Evolutionary conservation across 2,329 filamentous ascomycete species (phyloP).

Genomic region (Tolypocladium sp.): DNA sequence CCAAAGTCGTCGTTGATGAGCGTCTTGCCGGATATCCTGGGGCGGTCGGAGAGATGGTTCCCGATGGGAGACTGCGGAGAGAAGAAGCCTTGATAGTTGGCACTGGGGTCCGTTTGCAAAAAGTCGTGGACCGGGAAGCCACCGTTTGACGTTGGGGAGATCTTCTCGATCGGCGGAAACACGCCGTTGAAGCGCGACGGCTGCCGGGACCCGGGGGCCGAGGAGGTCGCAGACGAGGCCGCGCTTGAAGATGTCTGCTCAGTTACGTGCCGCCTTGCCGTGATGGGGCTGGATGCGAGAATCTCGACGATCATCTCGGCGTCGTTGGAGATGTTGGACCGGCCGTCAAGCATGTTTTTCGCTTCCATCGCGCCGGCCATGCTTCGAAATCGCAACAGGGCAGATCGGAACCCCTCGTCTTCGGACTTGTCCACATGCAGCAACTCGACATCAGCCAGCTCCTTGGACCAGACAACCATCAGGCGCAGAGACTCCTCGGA

Average conservation of each 20-base stretch:
- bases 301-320: conserved; percentile 50
- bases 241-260: conserved; percentile 12
- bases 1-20: conserved; percentile 60
- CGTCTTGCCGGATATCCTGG: conserved; percentile 56
- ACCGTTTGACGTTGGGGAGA: conserved; percentile 50
- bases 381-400: conserved; percentile 43
- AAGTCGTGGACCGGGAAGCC: conserved; percentile 47
- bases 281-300: conserved; percentile 29
- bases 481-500: conserved; percentile 43
- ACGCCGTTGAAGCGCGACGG: conserved; percentile 51
- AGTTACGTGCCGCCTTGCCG: conserved; percentile 15
- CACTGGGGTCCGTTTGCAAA: conserved; percentile 43
- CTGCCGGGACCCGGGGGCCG: conserved; percentile 35
- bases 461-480: conserved; percentile 52
- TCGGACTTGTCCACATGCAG: conserved; percentile 38
- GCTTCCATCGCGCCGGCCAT: conserved; percentile 44
- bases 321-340: conserved; percentile 39
- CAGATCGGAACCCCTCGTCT: conserved; percentile 41
- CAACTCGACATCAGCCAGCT: conserved; percentile 41
- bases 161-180: conserved; percentile 53
- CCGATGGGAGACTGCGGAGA: conserved; percentile 66
- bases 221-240: conserved; percentile 8
- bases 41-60: conserved; percentile 55
- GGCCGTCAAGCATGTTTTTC: conserved; percentile 49
- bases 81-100: conserved; percentile 55